Conservation (phyloP, 2,329 filamentous ascomycete species). For the Botrytis cinerea region DNA sequence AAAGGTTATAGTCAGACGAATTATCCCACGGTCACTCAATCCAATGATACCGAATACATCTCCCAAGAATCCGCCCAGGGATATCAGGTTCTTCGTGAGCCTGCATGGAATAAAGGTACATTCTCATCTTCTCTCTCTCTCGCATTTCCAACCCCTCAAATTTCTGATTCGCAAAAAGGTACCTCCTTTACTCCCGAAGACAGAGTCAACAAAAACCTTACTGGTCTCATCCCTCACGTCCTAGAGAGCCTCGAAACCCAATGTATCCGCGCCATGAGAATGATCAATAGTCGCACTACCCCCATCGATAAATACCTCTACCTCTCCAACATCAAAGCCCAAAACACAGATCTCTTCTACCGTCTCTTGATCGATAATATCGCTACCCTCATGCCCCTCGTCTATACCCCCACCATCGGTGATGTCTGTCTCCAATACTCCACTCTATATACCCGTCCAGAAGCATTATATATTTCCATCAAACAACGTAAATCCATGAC, state of each 20-base stretch:
- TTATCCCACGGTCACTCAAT: conserved; percentile 57
- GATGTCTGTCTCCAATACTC: conserved; percentile 97
- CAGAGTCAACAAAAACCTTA: conserved; percentile 64
- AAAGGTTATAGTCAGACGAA: conserved; percentile 60
- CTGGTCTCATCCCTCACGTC: conserved; percentile 64
- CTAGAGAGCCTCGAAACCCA: conserved; percentile 62
- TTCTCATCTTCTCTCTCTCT: not conserved
- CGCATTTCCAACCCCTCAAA: not conserved
- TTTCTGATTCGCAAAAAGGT: conserved; percentile 46
- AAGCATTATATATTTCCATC: conserved; percentile 94
- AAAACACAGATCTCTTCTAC: conserved; percentile 82
- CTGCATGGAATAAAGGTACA: conserved; percentile 63
- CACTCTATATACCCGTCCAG: conserved; percentile 90
- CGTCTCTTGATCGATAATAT: conserved; percentile 76
- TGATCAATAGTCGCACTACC: conserved; percentile 69
- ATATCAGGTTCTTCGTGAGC: conserved; percentile 63
- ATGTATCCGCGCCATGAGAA: conserved; percentile 68
- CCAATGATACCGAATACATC: conserved; percentile 55
- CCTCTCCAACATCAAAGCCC: conserved; percentile 71
- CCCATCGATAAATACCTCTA: conserved; percentile 83
- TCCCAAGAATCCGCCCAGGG: conserved; percentile 54
- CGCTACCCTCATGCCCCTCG: conserved; percentile 76
- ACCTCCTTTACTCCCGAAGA: conserved; percentile 66
- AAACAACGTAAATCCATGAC: conserved; percentile 89
- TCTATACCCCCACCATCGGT: conserved; percentile 89